Evolutionary conservation across 768 basidiomycete genomes (phyloP).

Genomic region (Agrocybe praecox): DNA sequence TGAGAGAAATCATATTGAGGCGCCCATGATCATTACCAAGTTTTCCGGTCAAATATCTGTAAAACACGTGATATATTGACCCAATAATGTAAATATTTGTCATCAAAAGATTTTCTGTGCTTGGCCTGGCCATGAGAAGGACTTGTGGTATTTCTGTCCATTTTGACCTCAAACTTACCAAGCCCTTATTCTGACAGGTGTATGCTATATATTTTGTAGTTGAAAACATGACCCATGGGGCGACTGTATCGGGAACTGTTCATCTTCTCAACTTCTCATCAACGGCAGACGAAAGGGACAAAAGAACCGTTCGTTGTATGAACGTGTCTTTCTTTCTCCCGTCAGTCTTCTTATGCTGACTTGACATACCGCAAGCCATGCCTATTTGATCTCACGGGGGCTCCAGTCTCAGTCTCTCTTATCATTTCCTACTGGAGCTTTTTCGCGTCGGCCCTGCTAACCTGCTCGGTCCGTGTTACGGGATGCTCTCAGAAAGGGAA

Average conservation of each 20-base stretch:
- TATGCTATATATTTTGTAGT: too few relatives aligned
- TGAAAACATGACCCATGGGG: not conserved
- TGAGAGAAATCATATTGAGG: not conserved
- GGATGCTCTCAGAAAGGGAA: slow-evolving; percentile 17
- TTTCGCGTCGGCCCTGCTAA: slow-evolving; percentile 10
- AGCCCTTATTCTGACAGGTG: too few relatives aligned
- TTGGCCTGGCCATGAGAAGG: too few relatives aligned
- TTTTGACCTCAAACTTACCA: too few relatives aligned
- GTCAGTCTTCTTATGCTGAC: slow-evolving; percentile 30
- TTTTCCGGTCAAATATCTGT: not conserved
- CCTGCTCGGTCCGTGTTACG: slow-evolving; percentile 10
- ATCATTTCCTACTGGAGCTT: not conserved
- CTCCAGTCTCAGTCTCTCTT: too few relatives aligned
- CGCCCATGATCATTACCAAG: not conserved
- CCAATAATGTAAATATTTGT: too few relatives aligned
- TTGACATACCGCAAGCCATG: slow-evolving; percentile 36
- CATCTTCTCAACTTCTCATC: slow-evolving; percentile 26
- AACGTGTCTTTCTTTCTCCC: slow-evolving; percentile 24
- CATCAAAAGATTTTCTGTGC: too few relatives aligned
- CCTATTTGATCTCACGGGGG: slow-evolving; percentile 22
- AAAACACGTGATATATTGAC: too few relatives aligned
- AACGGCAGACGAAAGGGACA: slow-evolving; percentile 27
- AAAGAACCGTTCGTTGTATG: slow-evolving; percentile 21
- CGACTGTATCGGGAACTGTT: slow-evolving; percentile 23
- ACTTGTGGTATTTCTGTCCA: too few relatives aligned